These are phyloP conservation scores for Aureobasidium sp. DNA, from an alignment of 2,329 filamentous ascomycete species.

Conservation along the genomic window DNA sequence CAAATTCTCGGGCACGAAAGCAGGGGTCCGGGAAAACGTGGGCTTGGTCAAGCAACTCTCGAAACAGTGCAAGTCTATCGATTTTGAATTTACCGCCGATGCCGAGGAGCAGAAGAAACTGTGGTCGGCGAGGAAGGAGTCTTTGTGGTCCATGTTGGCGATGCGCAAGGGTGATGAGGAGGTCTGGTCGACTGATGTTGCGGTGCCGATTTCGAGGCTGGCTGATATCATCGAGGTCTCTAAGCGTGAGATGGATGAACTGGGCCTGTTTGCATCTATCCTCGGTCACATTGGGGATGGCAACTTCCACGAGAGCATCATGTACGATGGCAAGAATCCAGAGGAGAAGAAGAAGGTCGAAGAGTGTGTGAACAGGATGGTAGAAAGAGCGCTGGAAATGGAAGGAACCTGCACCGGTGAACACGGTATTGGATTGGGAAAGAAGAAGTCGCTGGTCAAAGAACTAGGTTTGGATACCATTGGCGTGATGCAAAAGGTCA, in stretches of 20 bases:
- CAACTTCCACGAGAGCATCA: constrained; percentile 89
- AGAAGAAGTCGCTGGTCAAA: constrained; percentile 68
- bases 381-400: constrained; percentile 83
- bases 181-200: constrained; percentile 54
- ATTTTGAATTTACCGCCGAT: constrained; percentile 48
- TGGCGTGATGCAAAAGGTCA: constrained; percentile 75
- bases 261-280: constrained; percentile 79
- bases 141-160: constrained; percentile 52
- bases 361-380: constrained; percentile 79
- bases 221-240: constrained; percentile 66
- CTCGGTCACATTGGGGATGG: constrained; percentile 88
- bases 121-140: constrained; percentile 53
- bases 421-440: constrained; percentile 77
- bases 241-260: constrained; percentile 79
- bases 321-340: constrained; percentile 65
- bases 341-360: constrained; percentile 69
- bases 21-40: constrained; percentile 70
- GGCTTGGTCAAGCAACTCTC: constrained; percentile 59
- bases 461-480: constrained; percentile 76
- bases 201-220: constrained; percentile 51
- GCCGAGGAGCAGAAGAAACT: constrained; percentile 46
- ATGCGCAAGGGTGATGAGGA: constrained; percentile 47
- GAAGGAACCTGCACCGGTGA: constrained; percentile 88
- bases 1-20: constrained; percentile 64
- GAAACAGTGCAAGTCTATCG: constrained; percentile 46